Base-by-base conservation (phyloP, 192 early-diverging fungal species). In the Entomortierella parvispora region DNA sequence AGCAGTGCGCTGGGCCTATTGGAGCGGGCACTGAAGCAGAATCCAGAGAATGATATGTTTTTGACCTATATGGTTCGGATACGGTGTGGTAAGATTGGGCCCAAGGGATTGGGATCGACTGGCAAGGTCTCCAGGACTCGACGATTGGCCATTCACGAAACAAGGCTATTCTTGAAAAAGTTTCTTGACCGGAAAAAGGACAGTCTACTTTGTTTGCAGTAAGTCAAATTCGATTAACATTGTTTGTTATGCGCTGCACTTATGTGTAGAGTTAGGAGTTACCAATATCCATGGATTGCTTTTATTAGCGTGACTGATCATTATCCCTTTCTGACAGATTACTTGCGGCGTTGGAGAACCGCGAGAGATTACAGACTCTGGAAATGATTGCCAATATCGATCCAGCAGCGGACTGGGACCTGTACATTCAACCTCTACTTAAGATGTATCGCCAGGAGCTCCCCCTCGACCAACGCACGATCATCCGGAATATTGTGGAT, bases 391-490 rank as follows among this genome's bases (percentile, higher is more conserved):
- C 68, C 43, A 25, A 26, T 12, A 34, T 52, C 2, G 62, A 77
- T 31, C 74, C 74, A 6, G 60, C 74, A 18, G 58, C 74, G 18
- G 74, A 77, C 14, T 77, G 65, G 7, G 54, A 68, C 7, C 59
- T 67, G 11, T 77, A 77, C 47, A 52, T 77, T 14, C 34, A 14
- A 7, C 65, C 74, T 12, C 31, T 63, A 3, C 31, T 77, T 1
- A 28, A 14, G 4, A 11, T 77, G 1, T 25, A 68, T 9, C 17
- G 17, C 20, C 23, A 44, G 10, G 14, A 46, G 26, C 34, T 68
- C 20, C 52, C 65, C 0, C 2, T 8, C 2, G 51, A 48, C 2
- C 71, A 75, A 22, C 18, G 4, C 15, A 32, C 43, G 8, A 45
- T 65, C 1, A 51, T 72, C 25, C 6, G 18, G 6, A 43, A 55